Evolutionary conservation across 345 rosid genomes (phyloP), one percentile per base, ranked within the genome.

Genomic region (Populus ilicifolia): DNA sequence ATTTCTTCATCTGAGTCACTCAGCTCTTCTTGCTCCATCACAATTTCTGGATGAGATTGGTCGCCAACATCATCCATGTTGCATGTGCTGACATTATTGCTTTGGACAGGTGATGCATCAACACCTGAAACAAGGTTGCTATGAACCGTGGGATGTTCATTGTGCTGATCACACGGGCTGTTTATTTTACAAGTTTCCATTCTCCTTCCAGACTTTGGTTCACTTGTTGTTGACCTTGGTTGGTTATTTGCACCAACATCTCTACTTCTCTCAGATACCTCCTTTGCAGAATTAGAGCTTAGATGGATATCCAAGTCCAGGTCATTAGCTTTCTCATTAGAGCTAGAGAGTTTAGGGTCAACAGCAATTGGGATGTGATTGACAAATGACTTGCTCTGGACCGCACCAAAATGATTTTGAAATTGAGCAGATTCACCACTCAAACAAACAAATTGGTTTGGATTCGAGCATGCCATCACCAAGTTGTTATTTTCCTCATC

Each of bases 1-100:
- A 81, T 76, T 30, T 92, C 98, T 81, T 96, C 99, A 33, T 92
- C 98, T 52, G 99, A 93, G 82, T 93, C 99, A 72, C 99, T 96
- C 82, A 96, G 86, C 87, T 96, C 98, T 86, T 96, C 99, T 79
- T 92, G 95, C 81, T 96, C 99, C 98, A 96, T 96, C 82, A 96
- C 91, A 83, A 96, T 93, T 75, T 82, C 99, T 5, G 87, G 89
- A 81, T 87, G 88, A 78, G 98, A 88, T 61, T 81, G 88, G 71
- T 91, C 91, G 70, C 77, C 83, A 52, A 80, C 69, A 77, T 86
- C 86, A 25, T 87, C 91, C 67, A 78, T 59, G 65, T 79, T 78
- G 80, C 82, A 77, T 81, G 80, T 74, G 63, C 61, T 74, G 48
- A 65, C 72, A 80, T 54, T 68, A 76, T 78, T 86, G 77, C 81